These are phyloP conservation scores for Arthroderma sp. DNA, from an alignment of 2,329 filamentous ascomycete species.

Conservation along the genomic window DNA sequence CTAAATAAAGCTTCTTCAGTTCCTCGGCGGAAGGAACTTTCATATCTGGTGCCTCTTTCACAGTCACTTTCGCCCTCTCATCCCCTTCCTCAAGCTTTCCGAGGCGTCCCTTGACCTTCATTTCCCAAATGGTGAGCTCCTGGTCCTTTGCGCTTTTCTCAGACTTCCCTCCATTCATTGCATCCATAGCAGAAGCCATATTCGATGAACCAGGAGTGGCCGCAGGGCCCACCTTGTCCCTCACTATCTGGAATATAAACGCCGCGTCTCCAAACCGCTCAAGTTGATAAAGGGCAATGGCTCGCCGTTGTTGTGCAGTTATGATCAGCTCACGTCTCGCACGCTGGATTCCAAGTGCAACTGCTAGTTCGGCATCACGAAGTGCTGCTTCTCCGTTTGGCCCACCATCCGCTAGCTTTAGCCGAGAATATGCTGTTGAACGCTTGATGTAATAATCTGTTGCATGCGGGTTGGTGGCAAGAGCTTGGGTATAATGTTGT, in stretches of 20 bases:
- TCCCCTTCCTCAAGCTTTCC: slow-evolving; percentile 38
- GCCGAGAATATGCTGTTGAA: slow-evolving; percentile 62
- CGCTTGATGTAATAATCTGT: slow-evolving; percentile 72
- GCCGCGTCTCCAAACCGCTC: slow-evolving; percentile 62
- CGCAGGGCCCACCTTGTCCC: slow-evolving; percentile 38
- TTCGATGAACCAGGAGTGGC: slow-evolving; percentile 29
- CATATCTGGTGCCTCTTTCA: slow-evolving; percentile 42
- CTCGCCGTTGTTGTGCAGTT: slow-evolving; percentile 70
- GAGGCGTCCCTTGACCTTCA: slow-evolving; percentile 42
- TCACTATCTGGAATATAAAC: slow-evolving; percentile 49
- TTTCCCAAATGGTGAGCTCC: slow-evolving; percentile 44
- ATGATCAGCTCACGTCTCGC: slow-evolving; percentile 63
- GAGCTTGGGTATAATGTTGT: slow-evolving; percentile 51
- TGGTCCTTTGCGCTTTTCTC: slow-evolving; percentile 14
- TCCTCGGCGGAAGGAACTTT: slow-evolving; percentile 31
- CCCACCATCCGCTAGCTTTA: slow-evolving; percentile 36
- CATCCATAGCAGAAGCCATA: slow-evolving; percentile 20
- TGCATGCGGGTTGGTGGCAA: slow-evolving; percentile 49
- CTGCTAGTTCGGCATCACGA: slow-evolving; percentile 54
- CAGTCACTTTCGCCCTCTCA: slow-evolving; percentile 30
- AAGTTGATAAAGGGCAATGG: slow-evolving; percentile 57
- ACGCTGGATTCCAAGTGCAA: slow-evolving; percentile 50
- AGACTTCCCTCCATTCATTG: slow-evolving; percentile 5
- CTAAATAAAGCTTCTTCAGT: slow-evolving; percentile 21
- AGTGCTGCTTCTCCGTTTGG: slow-evolving; percentile 41